Evolutionary conservation across 495 filamentous ascomycete genomes (phyloP).

Genomic region (Penicillium cataractarum): DNA sequence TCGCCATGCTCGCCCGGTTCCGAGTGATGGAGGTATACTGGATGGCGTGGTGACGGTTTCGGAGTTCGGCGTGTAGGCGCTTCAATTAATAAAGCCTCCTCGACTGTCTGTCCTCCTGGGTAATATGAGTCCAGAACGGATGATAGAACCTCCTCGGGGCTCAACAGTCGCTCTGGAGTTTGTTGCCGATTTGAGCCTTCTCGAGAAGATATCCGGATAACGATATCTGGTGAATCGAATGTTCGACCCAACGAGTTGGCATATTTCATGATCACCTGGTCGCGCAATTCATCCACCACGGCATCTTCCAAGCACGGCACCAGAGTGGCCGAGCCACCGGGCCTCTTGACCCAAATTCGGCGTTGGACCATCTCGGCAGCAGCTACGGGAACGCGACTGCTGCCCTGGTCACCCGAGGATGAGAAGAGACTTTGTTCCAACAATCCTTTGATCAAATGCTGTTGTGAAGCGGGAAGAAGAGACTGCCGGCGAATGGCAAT

Average conservation of each 20-base stretch:
- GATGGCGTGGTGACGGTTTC: slow-evolving; percentile 71
- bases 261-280: slow-evolving; percentile 91
- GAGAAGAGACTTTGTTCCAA: slow-evolving; percentile 37
- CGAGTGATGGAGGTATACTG: slow-evolving; percentile 55
- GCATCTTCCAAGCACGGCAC: slow-evolving; percentile 86
- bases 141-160: slow-evolving; percentile 84
- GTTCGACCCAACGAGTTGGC: slow-evolving; percentile 84
- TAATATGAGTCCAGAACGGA: slow-evolving; percentile 82
- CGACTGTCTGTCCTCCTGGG: slow-evolving; percentile 84
- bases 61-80: slow-evolving; percentile 82
- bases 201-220: slow-evolving; percentile 63
- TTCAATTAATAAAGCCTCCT: slow-evolving; percentile 92
- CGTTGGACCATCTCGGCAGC: slow-evolving; percentile 55
- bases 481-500: slow-evolving; percentile 54
- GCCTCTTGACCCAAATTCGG: slow-evolving; percentile 94
- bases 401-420: slow-evolving; percentile 28
- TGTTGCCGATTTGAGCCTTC: slow-evolving; percentile 50
- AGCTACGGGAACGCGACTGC: slow-evolving; percentile 23
- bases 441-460: slow-evolving; percentile 48
- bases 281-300: slow-evolving; percentile 91
- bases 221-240: slow-evolving; percentile 88
- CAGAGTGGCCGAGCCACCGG: slow-evolving; percentile 80
- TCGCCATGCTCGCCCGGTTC: slow-evolving; percentile 79
- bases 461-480: slow-evolving; percentile 49
- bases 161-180: slow-evolving; percentile 67